A percentile compares a stretch with the other conserved stretches of the same genome.
Evolutionary conservation across 2,329 filamentous ascomycete genomes (phyloP).

Genomic region (Fusarium nygamai): DNA sequence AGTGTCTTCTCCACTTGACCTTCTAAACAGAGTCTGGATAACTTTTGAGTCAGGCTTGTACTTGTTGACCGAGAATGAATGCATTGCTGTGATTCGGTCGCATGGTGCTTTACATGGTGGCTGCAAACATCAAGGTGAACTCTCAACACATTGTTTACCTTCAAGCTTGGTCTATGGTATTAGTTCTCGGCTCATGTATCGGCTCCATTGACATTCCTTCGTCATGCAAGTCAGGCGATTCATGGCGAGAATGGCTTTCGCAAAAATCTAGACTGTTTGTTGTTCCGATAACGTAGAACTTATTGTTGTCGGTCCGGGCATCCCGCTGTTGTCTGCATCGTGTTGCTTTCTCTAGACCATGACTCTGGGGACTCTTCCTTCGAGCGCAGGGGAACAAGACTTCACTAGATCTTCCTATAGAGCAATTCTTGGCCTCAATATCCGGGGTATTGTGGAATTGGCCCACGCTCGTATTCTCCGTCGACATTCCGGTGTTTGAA

Average conservation of each 20-base stretch:
- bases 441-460: conserved; percentile 8
- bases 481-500: conserved; percentile 16
- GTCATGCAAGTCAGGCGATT: neutral
- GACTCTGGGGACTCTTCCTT: neutral
- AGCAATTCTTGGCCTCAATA: neutral
- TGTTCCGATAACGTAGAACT: conserved; percentile 3
- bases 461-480: neutral
- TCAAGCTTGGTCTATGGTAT: conserved; percentile 7
- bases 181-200: neutral
- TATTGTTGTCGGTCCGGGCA: neutral
- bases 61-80: neutral
- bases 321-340: neutral
- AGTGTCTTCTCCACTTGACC: conserved; percentile 19
- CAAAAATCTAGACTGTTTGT: neutral
- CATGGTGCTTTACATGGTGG: conserved; percentile 4
- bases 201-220: conserved; percentile 16
- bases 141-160: conserved; percentile 2
- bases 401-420: neutral
- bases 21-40: conserved; percentile 9
- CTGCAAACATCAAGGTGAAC: neutral
- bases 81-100: conserved; percentile 8
- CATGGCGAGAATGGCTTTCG: neutral
- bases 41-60: conserved; percentile 22
- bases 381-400: neutral
- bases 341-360: neutral